Base-by-base conservation (phyloP, 2,329 filamentous ascomycete species). In the Fusarium sp. region DNA sequence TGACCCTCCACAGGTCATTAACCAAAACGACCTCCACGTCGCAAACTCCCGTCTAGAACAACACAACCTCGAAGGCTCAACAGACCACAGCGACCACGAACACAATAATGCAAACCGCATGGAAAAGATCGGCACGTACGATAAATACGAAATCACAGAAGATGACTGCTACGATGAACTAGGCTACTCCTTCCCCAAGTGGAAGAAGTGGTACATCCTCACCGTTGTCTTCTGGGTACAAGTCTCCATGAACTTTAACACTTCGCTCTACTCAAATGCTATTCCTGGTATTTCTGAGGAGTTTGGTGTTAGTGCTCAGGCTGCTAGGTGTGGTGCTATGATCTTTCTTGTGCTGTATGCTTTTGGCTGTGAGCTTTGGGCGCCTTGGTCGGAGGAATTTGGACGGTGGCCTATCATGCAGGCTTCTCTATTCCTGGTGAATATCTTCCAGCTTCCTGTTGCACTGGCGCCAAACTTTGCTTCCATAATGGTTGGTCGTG, bases 301-400 rank as follows among this genome's bases (percentile, higher is more conserved):
- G 65, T 96, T 92, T 70, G 71, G 81, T 48, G 90, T 95, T 66
- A 91, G 89, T 66, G 82, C 82, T 29, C 91, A 93, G 78, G 88
- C 87, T 6, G 92, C 90, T 7, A 88, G 92, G 58, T 87, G 88
- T 60, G 93, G 93, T 77, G 91, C 92, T 63, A 91, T 92, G 81
- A 88, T 94, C 67, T 96, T 95, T 81, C 81, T 97, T 41, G 86
- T 96, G 53, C 80, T 90, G 4, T 96, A 97, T 78, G 93, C 92
- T 40, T 94, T 96, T 77, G 93, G 93, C 38, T 96, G 93, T 78
- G 93, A 96, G 79, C 85, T 95, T 0, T 96, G 93, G 93, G 93
- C 93, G 0, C 93, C 93, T 0, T 96, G 93, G 92, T 92, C 89
- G 47, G 93, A 97, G 78, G 93, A 96, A 75, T 84, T 95, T 52